Evolutionary conservation across 1,284 basidiomycete species (phyloP), one percentile per base, ranked within the genome.

Genomic region (Cutaneotrichosporon cutaneum): DNA sequence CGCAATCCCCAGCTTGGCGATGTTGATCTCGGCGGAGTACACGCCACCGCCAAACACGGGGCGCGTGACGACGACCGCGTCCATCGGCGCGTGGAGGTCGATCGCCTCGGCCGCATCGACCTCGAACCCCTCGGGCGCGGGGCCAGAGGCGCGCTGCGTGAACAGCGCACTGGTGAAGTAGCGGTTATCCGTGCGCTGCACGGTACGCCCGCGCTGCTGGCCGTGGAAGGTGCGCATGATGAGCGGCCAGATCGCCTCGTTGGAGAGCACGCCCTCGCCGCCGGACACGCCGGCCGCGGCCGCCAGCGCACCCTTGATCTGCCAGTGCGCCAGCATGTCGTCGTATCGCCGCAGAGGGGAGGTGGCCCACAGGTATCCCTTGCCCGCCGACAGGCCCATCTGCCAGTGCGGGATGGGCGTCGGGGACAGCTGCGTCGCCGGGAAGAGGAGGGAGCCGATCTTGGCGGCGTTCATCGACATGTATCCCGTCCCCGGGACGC

Each of bases 281-380:
- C 9, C 56, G n/a, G 21, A 14, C 2, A 68, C 13, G 7, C 65
- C 63, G 4, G 62, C 63, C 21, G 68, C 60, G 4, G 50, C 54
- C 1, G 77, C 73, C 1, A 97, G 79, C 2, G 85, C 85, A 54
- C 87, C 82, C 75, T 97, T 95, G 77, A 99, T 86, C 77, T 98
- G 94, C 92, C 94, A 99, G 80, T 99, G 96, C 10, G 82, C 81
- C 6, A 96, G 74, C 68, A 98, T 79, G 79, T 99, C 96, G 45
- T 82, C 79, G 77, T 88, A 97, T 24, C 96, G 85, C 48, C 96
- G 84, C 54, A 99, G 81, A 0, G 96, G 96, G 3, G 88, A 91
- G 0, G 96, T 98, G 4, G 86, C 87, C n/a, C 90, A 85, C 11
- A 84, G 79, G 76, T 99, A 99, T 0, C 81, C 82, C 10, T 87